phyloP scores from a whole-genome alignment of 306 rosid genomes.

The Quercus rubra region DNA sequence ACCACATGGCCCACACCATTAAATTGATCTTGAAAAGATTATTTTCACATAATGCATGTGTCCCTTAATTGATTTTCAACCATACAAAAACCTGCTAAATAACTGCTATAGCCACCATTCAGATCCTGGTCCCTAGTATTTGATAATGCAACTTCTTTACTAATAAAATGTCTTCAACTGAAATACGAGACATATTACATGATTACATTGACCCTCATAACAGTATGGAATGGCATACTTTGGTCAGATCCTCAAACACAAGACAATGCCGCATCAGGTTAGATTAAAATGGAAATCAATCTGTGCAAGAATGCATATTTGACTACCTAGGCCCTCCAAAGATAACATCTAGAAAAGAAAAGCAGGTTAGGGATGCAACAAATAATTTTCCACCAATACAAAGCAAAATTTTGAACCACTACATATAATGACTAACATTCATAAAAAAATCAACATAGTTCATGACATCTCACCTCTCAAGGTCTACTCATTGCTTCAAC shows the following conservation, averaged over 20 bases:
- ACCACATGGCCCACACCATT: background rate
- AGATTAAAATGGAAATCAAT: background rate
- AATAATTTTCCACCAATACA: background rate
- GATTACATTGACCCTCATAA: background rate
- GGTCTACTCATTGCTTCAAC: conserved; percentile 43
- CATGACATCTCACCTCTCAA: conserved; percentile 33
- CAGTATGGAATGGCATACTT: background rate
- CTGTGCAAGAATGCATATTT: background rate
- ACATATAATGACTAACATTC: background rate
- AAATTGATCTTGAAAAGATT: background rate
- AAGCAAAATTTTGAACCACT: background rate
- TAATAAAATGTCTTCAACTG: background rate
- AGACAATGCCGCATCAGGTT: background rate
- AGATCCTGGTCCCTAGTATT: background rate
- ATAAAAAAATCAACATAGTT: background rate
- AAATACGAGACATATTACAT: background rate
- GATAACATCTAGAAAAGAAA: background rate
- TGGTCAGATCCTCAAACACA: background rate
- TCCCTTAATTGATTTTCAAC: too few relatives aligned
- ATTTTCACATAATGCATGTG: too few relatives aligned
- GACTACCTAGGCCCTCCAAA: background rate
- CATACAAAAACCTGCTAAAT: background rate
- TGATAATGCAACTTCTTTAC: background rate
- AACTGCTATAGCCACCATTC: background rate
- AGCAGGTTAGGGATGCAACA: background rate